Evolutionary conservation across 768 basidiomycete genomes (phyloP).

Genomic region (Kwoniella mangroviensis): DNA sequence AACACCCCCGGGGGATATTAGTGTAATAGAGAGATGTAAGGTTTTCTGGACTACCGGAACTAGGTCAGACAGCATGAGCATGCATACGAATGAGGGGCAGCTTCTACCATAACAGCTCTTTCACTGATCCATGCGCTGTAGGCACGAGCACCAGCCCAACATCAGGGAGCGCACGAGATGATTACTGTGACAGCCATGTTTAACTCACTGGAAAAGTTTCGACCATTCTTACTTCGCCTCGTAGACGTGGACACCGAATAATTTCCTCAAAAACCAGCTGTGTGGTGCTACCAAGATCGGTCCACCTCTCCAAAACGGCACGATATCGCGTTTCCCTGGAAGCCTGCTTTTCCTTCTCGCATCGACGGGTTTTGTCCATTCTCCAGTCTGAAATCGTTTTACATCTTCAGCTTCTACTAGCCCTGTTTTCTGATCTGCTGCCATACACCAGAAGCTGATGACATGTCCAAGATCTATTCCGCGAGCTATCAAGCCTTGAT

Average conservation of each 20-base stretch:
- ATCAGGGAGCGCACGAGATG: too few species aligned
- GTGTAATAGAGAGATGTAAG: too few species aligned
- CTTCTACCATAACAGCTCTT: too few species aligned
- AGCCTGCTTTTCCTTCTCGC: slow-evolving; percentile 17
- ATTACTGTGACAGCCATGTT: not conserved
- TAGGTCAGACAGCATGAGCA: too few species aligned
- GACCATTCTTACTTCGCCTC: slow-evolving; percentile 9
- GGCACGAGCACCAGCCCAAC: too few species aligned
- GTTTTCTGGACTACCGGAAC: too few species aligned
- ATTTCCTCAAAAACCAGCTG: slow-evolving; percentile 22
- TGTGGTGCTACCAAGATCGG: slow-evolving; percentile 19
- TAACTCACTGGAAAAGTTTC: not conserved
- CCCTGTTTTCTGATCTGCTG: slow-evolving; percentile 23
- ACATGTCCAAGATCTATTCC: slow-evolving; percentile 10
- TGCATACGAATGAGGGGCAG: too few species aligned
- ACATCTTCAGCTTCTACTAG: slow-evolving; percentile 19
- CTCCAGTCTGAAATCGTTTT: slow-evolving; percentile 22
- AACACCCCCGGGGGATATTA: too few species aligned
- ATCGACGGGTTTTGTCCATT: slow-evolving; percentile 11
- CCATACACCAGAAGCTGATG: slow-evolving; percentile 19
- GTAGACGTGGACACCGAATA: slow-evolving; percentile 24
- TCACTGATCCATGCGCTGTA: too few species aligned
- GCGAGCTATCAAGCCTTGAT: not conserved
- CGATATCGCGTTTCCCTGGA: slow-evolving; percentile 14
- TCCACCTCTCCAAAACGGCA: slow-evolving; percentile 25